A percentile compares a stretch with the other conserved stretches of the same genome.
Evolutionary conservation across 192 early-diverging fungal genomes (phyloP).

Genomic region (Coemansia sp.): DNA sequence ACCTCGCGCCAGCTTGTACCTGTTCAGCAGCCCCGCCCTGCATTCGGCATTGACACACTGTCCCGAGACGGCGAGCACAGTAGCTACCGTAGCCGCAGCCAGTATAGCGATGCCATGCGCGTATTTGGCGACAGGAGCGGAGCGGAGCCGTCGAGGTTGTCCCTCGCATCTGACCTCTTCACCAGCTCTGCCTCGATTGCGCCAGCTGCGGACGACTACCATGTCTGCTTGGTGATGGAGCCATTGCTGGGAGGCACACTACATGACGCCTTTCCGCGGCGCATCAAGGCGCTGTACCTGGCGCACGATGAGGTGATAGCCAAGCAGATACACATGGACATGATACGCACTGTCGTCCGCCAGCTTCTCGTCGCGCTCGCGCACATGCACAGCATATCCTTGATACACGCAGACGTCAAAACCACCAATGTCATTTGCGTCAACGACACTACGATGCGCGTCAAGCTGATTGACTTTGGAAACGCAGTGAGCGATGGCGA

Average conservation of each 20-base stretch:
- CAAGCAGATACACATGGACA: constrained; percentile 42
- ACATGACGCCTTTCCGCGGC: constrained; percentile 45
- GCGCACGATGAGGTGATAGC: constrained; percentile 36
- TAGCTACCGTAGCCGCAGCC: neutral
- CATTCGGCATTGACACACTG: neutral
- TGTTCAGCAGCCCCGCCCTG: neutral
- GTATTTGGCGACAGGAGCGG: constrained; percentile 19
- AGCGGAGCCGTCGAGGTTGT: neutral
- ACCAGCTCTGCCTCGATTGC: constrained; percentile 10
- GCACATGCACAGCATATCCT: constrained; percentile 77
- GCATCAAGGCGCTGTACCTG: constrained; percentile 28
- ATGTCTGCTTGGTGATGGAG: constrained; percentile 50
- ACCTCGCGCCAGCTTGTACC: constrained; percentile 18
- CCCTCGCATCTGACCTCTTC: constrained; percentile 9
- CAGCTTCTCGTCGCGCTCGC: constrained; percentile 83
- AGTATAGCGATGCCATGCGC: constrained; percentile 5
- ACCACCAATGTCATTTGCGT: constrained; percentile 78
- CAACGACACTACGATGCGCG: constrained; percentile 69
- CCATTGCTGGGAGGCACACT: constrained; percentile 44
- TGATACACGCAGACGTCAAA: constrained; percentile 92
- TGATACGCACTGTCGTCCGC: constrained; percentile 77
- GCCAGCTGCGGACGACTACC: constrained; percentile 2
- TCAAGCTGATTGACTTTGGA: constrained; percentile 97
- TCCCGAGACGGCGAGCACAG: neutral
- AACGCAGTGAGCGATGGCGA: constrained; percentile 65